phyloP scores from a whole-genome alignment of 805 yeast species.

The Myxozyma lipomycoides region DNA sequence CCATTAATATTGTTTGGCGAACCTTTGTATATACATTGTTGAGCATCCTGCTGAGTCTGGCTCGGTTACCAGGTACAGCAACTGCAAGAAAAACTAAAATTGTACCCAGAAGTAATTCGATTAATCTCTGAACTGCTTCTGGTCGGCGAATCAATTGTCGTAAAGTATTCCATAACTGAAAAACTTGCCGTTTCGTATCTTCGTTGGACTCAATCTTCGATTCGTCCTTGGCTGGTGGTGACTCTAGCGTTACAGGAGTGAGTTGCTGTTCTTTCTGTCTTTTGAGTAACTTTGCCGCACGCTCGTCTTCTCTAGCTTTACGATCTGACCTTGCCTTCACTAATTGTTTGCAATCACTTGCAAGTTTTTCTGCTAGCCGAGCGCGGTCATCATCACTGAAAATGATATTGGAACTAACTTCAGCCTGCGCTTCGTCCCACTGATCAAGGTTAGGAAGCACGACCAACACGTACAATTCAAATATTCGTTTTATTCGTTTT shows the following conservation, averaged over 20 bases:
- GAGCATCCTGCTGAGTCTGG: not conserved
- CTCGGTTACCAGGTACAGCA: constrained; percentile 15
- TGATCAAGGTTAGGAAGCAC: constrained; percentile 13
- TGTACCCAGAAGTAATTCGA: constrained; percentile 6
- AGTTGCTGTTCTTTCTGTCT: not conserved
- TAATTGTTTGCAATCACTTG: no score
- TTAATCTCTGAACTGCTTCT: constrained; percentile 6
- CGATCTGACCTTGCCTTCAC: constrained; percentile 1
- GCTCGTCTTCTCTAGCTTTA: not conserved
- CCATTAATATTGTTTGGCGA: constrained; percentile 11
- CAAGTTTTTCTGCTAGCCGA: no score
- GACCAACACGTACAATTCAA: constrained; percentile 14
- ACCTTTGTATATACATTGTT: constrained; percentile 1
- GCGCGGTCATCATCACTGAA: no score
- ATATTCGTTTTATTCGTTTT: no score
- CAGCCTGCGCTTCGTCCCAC: constrained; percentile 13
- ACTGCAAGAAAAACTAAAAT: constrained; percentile 7
- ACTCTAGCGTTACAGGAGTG: no score
- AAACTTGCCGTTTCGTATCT: not conserved
- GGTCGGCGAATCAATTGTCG: not conserved
- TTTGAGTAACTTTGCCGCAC: not conserved
- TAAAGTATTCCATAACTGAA: not conserved
- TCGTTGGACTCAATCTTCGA: not conserved
- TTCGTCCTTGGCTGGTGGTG: not conserved
- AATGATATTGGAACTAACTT: no score